phyloP scores from a whole-genome alignment of 2,329 filamentous ascomycete genomes.

The Aspergillus brunneoviolaceus region DNA sequence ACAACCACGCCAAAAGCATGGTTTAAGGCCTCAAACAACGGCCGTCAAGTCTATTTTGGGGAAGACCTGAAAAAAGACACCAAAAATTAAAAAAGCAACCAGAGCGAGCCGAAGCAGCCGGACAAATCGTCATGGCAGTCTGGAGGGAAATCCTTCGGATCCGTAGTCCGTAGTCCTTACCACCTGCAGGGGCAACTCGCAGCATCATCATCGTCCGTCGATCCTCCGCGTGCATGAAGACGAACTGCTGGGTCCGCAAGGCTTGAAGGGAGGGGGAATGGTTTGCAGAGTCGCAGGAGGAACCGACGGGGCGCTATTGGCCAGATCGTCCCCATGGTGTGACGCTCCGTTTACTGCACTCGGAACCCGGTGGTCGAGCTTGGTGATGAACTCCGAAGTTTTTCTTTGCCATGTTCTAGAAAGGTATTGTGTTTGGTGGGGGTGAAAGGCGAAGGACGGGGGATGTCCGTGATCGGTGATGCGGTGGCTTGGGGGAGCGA shows the following conservation, averaged over 20 bases:
- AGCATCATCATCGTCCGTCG: conserved; percentile 14
- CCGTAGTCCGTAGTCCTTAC: neutral
- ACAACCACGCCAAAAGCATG: neutral
- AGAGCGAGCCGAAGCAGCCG: conserved; percentile 1
- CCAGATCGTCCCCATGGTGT: neutral
- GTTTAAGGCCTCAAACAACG: conserved; percentile 8
- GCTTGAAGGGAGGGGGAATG: neutral
- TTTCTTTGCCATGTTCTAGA: conserved; percentile 10
- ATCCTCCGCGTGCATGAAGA: conserved; percentile 15
- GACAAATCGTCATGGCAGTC: neutral
- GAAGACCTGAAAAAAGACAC: conserved; percentile 1
- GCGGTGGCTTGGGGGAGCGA: neutral
- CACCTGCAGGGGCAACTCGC: neutral
- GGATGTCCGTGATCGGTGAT: neutral
- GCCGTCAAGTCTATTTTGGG: conserved; percentile 13
- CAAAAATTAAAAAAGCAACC: neutral
- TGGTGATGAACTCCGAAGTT: neutral
- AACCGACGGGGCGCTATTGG: neutral
- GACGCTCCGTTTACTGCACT: conserved; percentile 1
- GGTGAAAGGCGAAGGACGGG: neutral
- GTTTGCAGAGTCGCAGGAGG: neutral
- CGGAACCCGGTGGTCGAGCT: conserved; percentile 2
- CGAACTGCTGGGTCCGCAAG: conserved; percentile 8
- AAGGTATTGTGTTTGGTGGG: conserved; percentile 3
- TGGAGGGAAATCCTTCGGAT: neutral